These are phyloP conservation scores for Camellia lanceoleosa DNA, from an alignment of 148 eudicot genomes.

Conservation along the genomic window DNA sequence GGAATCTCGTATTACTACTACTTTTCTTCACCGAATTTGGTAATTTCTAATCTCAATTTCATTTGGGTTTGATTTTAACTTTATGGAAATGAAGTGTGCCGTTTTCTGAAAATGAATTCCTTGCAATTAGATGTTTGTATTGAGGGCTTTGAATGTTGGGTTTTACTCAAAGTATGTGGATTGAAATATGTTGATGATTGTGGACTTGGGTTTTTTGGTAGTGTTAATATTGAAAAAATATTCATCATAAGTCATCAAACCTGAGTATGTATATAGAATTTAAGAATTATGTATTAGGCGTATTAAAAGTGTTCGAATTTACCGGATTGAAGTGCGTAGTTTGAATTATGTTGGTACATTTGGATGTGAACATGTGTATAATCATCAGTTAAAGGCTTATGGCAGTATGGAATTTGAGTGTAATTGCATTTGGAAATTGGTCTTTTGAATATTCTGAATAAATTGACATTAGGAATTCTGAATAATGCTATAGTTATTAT, in stretches of 20 bases:
- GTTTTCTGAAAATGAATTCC: neutral
- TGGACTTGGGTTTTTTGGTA: neutral
- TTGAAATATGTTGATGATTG: neutral
- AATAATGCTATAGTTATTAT: neutral
- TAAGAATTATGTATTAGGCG: neutral
- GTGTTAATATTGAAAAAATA: neutral
- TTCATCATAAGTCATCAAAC: neutral
- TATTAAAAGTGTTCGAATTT: too few relatives aligned
- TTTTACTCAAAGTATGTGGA: neutral
- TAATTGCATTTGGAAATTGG: neutral
- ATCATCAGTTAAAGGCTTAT: neutral
- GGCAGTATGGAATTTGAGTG: neutral
- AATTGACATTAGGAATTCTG: too few relatives aligned
- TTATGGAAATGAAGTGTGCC: neutral
- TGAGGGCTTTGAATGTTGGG: neutral
- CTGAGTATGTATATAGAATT: neutral
- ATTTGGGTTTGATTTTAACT: conserved; percentile 12
- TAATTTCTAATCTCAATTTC: conserved; percentile 23
- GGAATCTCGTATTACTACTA: conserved; percentile 63
- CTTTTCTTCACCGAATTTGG: conserved; percentile 64
- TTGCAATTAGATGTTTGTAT: neutral
- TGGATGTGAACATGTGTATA: neutral
- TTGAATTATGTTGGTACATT: neutral
- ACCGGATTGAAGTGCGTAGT: neutral
- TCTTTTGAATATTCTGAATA: neutral